phyloP scores from a whole-genome alignment of 768 basidiomycete genomes.

The Russula emetica region DNA sequence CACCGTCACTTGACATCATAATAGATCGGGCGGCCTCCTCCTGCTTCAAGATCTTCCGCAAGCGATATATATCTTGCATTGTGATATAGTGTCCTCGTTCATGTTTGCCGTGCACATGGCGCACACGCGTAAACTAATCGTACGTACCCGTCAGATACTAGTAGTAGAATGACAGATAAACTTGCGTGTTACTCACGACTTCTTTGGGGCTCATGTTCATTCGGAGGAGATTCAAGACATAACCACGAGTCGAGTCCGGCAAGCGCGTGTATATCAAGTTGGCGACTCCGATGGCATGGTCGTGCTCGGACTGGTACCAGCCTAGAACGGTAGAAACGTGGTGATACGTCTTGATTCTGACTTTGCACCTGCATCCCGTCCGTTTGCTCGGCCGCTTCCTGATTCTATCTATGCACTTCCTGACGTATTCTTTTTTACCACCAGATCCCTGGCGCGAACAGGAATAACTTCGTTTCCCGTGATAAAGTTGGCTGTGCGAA shows the following conservation, averaged over 20 bases:
- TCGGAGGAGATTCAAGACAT: background rate
- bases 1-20: background rate
- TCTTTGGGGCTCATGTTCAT: background rate
- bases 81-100: background rate
- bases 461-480: background rate
- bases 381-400: background rate
- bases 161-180: background rate
- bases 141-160: background rate
- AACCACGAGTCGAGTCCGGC: background rate
- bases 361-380: background rate
- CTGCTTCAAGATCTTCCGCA: background rate
- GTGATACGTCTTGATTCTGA: background rate
- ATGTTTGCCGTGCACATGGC: background rate
- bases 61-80: background rate
- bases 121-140: background rate
- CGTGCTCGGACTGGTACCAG: constrained; percentile 7
- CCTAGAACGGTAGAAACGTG: background rate
- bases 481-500: background rate
- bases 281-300: background rate
- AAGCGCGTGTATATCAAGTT: constrained; percentile 1
- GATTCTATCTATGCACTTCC: background rate
- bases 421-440: background rate
- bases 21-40: background rate
- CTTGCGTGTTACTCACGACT: background rate
- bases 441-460: constrained; percentile 3